A percentile compares a stretch with the other conserved stretches of the same genome.
Evolutionary conservation across 2,329 filamentous ascomycete genomes (phyloP).

Genomic region (Botrytis hyacinthi): DNA sequence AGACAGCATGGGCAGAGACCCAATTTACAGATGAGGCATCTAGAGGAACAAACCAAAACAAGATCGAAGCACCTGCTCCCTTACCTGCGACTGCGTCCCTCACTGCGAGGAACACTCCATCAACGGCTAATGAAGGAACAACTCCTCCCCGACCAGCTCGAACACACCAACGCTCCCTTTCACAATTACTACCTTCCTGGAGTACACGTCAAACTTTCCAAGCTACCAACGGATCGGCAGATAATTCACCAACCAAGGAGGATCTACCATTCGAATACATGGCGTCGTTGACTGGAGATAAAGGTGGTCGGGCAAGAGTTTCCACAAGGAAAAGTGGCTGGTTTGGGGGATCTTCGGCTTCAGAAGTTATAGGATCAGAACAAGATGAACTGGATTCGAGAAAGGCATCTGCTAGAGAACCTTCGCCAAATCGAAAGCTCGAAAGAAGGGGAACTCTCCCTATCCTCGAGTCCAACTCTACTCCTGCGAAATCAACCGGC

Average conservation of each 20-base stretch:
- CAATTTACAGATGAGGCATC: slow-evolving; percentile 28
- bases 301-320: slow-evolving; percentile 30
- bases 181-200: slow-evolving; percentile 31
- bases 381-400: slow-evolving; percentile 16
- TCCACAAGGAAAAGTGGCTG: slow-evolving; percentile 34
- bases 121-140: slow-evolving; percentile 24
- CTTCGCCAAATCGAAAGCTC: slow-evolving; percentile 28
- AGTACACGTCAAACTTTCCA: slow-evolving; percentile 24
- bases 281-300: slow-evolving; percentile 36
- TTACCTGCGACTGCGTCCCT: slow-evolving; percentile 23
- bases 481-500: slow-evolving; percentile 23
- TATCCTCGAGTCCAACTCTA: slow-evolving; percentile 20
- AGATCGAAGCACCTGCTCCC: slow-evolving; percentile 20
- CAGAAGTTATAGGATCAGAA: slow-evolving; percentile 29
- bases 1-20: slow-evolving; percentile 35
- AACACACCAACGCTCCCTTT: slow-evolving; percentile 31
- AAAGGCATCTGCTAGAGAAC: slow-evolving; percentile 21
- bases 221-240: slow-evolving; percentile 23
- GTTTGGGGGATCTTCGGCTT: slow-evolving; percentile 35
- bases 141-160: slow-evolving; percentile 24
- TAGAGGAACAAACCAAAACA: slow-evolving; percentile 19
- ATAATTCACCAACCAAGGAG: slow-evolving; percentile 24
- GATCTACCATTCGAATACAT: slow-evolving; percentile 29
- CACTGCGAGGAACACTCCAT: slow-evolving; percentile 23
- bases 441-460: slow-evolving; percentile 29